Percentiles rank a stretch among this genome's conserved stretches.
phyloP scores from a whole-genome alignment of 2,329 filamentous ascomycete species.

The Myriosclerotinia scirpicola region DNA sequence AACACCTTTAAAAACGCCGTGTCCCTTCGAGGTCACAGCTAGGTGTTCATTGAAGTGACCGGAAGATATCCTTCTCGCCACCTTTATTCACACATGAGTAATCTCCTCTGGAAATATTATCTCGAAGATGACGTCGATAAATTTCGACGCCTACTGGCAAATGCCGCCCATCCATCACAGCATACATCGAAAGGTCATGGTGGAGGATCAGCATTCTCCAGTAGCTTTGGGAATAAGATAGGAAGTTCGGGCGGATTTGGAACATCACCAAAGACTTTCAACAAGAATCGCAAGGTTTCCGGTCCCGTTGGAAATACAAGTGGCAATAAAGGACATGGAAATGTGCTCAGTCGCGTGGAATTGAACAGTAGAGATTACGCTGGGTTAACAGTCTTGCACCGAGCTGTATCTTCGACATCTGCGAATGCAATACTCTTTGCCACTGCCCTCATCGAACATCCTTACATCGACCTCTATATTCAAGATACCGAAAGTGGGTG shows the following conservation, averaged over 20 bases:
- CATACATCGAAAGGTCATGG: conserved; percentile 55
- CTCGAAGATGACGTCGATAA: conserved; percentile 96
- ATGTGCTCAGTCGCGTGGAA: conserved; percentile 57
- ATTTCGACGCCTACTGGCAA: conserved; percentile 85
- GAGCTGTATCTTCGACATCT: conserved; percentile 74
- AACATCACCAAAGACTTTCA: conserved; percentile 51
- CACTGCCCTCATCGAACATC: conserved; percentile 75
- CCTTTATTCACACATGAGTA: conserved; percentile 73
- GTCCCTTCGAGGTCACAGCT: conserved; percentile 82
- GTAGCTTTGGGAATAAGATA: conserved; percentile 45
- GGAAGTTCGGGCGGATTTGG: conserved; percentile 39
- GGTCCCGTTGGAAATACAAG: conserved; percentile 49
- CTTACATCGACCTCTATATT: conserved; percentile 77
- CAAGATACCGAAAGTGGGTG: conserved; percentile 93
- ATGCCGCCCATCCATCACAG: conserved; percentile 58
- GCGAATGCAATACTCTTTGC: conserved; percentile 73
- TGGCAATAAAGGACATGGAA: conserved; percentile 48
- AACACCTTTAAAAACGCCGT: conserved; percentile 89
- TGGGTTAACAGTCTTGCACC: conserved; percentile 81
- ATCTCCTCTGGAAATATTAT: conserved; percentile 93
- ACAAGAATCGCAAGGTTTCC: conserved; percentile 55
- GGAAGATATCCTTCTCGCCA: conserved; percentile 41
- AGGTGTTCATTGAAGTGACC: conserved; percentile 57
- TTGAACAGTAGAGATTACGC: conserved; percentile 81
- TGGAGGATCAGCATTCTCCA: conserved; percentile 42